phyloP scores from a whole-genome alignment of 495 filamentous ascomycete species.

The Aspergillus biplanus region DNA sequence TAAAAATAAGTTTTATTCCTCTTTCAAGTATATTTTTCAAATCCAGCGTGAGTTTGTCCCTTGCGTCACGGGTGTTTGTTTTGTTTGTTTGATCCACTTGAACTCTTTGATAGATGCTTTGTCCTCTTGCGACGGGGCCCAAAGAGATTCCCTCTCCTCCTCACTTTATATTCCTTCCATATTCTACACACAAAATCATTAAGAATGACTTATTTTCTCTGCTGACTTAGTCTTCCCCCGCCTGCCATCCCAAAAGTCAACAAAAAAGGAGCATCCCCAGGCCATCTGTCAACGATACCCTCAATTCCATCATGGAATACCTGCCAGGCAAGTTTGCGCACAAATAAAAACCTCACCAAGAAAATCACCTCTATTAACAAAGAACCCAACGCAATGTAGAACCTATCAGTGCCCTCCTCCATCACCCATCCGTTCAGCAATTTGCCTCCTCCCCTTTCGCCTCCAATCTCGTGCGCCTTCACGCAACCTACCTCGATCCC shows the following conservation, averaged over 20 bases:
- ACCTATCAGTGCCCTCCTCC: constrained; percentile 9
- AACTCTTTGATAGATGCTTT: no score
- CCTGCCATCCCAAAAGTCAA: neutral
- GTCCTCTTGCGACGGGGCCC: no score
- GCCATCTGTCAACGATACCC: neutral
- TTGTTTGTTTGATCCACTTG: no score
- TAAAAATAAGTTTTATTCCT: no score
- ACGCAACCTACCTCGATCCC: constrained; percentile 42
- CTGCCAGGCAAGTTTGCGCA: constrained; percentile 16
- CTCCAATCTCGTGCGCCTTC: constrained; percentile 33
- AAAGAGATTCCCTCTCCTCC: no score
- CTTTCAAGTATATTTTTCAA: no score
- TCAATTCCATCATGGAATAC: constrained; percentile 16
- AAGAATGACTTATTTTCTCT: no score
- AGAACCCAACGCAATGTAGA: neutral
- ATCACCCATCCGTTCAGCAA: constrained; percentile 34
- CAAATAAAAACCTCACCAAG: neutral
- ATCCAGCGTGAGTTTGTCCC: no score
- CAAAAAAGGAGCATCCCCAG: neutral
- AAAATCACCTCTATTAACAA: constrained; percentile 1
- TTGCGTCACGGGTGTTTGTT: no score
- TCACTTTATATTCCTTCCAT: no score
- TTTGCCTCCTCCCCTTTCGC: constrained; percentile 22
- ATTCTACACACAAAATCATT: no score
- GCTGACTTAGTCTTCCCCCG: neutral